Evolutionary conservation across 1,139 yeast genomes (phyloP).

Genomic region (Kluyveromyces marxianus): DNA sequence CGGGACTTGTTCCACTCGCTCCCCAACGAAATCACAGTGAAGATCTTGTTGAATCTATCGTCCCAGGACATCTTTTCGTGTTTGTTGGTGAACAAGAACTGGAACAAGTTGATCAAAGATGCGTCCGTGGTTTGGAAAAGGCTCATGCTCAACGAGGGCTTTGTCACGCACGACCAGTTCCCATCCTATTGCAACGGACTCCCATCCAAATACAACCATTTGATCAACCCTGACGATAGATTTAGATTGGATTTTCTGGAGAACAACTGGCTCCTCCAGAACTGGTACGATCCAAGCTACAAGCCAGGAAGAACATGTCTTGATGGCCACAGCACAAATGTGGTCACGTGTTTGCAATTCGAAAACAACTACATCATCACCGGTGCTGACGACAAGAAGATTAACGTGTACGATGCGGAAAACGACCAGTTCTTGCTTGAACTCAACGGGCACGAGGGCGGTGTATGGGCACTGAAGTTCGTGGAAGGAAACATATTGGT

Average conservation of each 20-base stretch:
- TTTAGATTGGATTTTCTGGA: conserved; percentile 34
- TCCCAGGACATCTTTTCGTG: conserved; percentile 54
- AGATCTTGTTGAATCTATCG: conserved; percentile 63
- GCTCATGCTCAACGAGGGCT: conserved; percentile 46
- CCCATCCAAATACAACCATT: conserved; percentile 13
- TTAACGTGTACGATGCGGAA: conserved; percentile 71
- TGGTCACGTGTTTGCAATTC: conserved; percentile 89
- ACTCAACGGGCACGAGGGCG: conserved; percentile 87
- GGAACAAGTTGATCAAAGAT: conserved; percentile 59
- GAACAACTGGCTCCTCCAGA: conserved; percentile 52
- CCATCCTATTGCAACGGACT: conserved; percentile 13
- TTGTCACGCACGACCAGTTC: conserved; percentile 33
- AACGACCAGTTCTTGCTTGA: conserved; percentile 65
- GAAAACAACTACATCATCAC: conserved; percentile 88
- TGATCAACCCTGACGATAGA: conserved; percentile 19
- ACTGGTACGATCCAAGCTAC: conserved; percentile 79
- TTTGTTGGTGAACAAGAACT: conserved; percentile 57
- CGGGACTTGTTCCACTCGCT: conserved; percentile 65
- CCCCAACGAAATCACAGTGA: conserved; percentile 70
- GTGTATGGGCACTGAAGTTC: conserved; percentile 97
- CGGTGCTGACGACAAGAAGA: conserved; percentile 83
- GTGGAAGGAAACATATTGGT: conserved; percentile 49
- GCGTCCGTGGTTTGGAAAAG: conserved; percentile 55
- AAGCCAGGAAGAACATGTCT: conserved; percentile 65
- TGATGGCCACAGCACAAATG: conserved; percentile 69